Evolutionary conservation across 179 eudicot genomes (phyloP).

Genomic region (Drosera spatulata): DNA sequence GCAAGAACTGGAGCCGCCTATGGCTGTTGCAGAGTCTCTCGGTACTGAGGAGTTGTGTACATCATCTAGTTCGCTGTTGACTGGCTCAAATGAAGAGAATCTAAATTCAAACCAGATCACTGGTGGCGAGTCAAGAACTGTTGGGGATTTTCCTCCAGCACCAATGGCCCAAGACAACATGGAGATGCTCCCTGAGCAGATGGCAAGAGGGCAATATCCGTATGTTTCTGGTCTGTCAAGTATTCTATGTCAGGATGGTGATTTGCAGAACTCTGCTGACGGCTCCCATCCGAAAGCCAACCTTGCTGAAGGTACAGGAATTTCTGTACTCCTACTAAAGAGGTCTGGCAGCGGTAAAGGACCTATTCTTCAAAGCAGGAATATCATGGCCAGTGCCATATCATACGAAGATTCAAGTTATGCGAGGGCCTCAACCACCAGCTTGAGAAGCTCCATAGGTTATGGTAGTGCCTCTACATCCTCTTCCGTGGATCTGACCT

Average conservation of each 20-base stretch:
- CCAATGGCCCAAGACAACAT: background rate
- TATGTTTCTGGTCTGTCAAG: background rate
- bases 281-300: slow-evolving; percentile 20
- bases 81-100: slow-evolving; percentile 13
- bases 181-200: background rate
- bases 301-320: slow-evolving; percentile 62
- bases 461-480: slow-evolving; percentile 66
- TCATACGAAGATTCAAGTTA: slow-evolving; percentile 63
- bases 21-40: slow-evolving; percentile 16
- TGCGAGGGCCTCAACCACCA: slow-evolving; percentile 43
- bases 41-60: slow-evolving; percentile 17
- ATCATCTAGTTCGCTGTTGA: slow-evolving; percentile 9
- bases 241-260: background rate
- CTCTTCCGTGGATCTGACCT: slow-evolving; percentile 59
- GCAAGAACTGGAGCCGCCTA: slow-evolving; percentile 11
- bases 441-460: slow-evolving; percentile 66
- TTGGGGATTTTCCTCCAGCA: slow-evolving; percentile 2
- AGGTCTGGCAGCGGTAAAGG: slow-evolving; percentile 62
- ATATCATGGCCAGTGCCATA: slow-evolving; percentile 49
- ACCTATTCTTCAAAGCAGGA: slow-evolving; percentile 53
- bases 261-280: slow-evolving; percentile 9
- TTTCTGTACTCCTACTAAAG: slow-evolving; percentile 46
- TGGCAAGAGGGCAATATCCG: background rate
- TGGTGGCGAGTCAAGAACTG: slow-evolving; percentile 10
- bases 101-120: slow-evolving; percentile 15